Evolutionary conservation across 129 eudicot genomes (phyloP), one percentile per base, ranked within the genome.

Genomic region (Helianthus tuberosus): DNA sequence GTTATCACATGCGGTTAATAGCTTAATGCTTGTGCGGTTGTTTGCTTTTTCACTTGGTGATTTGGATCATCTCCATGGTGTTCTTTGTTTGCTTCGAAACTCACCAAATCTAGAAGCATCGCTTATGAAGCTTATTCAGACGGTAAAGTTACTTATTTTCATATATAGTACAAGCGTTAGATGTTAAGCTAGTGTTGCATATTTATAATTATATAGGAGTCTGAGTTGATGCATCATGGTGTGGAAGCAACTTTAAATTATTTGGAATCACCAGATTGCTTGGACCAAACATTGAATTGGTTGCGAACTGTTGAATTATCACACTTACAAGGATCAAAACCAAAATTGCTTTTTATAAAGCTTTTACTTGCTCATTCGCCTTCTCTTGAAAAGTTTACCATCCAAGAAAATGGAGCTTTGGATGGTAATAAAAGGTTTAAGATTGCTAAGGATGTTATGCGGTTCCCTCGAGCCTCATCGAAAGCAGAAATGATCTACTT

Each of bases 331-430:
- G 71, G 39, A 29, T 62, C 62, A 48, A 62, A 8, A 16, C 8
- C 43, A 6, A 41, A 74, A 51, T 5, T 63, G 23, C 50, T 65
- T 17, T 49, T 74, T 50, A 43, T 75, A 39, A 75, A 75, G 67
- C 66, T 75, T 27, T 44, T 75, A 39, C 58, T 75, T 54, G 74
- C 80, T 43, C 58, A 46, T 57, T 66, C 74, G 36, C 80, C 80
- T 65, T 75, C 73, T 66, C 74, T 75, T 14, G 65, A 75, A 16
- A 25, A 59, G 48, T 12, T 75, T 47, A 38, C 65, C 54, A 66
- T 66, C 17, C 6, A 6, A 17, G 8, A 52, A 27, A 10, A 25
- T 11, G 46, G 8, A 14, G 20, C 11, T 53, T 11, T 14, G n/a
- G 49, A 75, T 41, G 57, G 12, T n/a, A 20, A 54, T 13, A 66